Base-by-base conservation (phyloP, 2,329 filamentous ascomycete species). In the Trichoderma arundinaceum region DNA sequence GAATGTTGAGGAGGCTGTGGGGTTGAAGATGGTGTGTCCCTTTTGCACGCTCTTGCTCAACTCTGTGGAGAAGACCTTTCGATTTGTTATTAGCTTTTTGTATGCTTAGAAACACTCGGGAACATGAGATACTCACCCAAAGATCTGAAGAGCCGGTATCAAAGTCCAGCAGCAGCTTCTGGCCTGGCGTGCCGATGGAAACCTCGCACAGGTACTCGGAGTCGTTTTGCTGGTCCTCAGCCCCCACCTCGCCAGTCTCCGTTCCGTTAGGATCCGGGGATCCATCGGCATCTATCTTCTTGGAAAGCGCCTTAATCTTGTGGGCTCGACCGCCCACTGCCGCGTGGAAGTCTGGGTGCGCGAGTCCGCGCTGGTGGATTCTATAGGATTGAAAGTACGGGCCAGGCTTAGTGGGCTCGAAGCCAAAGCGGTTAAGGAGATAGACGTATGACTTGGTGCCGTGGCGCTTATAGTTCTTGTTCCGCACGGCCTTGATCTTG, bases 11-110 rank as follows among this genome's bases (percentile, higher is more conserved):
- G 78, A 81, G 43, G 74, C 70, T 17, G 59, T 68, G 0, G 81
- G 78, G 51, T 79, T 69, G 69, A 79, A 83, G 15, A 78, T 56
- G 0, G 74, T 72, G 67, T 83, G 81, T 1, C 79, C 79, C 4
- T 74, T 72, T 6, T 80, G 72, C 56, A 79, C 69, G 15, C 60
- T 38, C 41, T 71, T 59, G 49, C 74, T 72, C 35, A 79, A 82
- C 65, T 80, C 79, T 60, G 80, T 78, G 67, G 79, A 81, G 68
- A 82, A 82, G 68, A 71, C 81, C 81, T 81, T 82, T 28, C 82
- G 73, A 28, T 28, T 64, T 83, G 6, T 39, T 56, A 13, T 56
- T 41, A 41, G 38, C 15, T 13, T 41, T 7, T 19, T 3, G 2
- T 7, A 13, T 35, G 0, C 6, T 7, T 0, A n/a, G 15, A 53